A percentile compares a stretch with the other conserved stretches of the same genome.
Conservation (phyloP, 192 early-diverging fungal genomes). For the Coemansia sp. region DNA sequence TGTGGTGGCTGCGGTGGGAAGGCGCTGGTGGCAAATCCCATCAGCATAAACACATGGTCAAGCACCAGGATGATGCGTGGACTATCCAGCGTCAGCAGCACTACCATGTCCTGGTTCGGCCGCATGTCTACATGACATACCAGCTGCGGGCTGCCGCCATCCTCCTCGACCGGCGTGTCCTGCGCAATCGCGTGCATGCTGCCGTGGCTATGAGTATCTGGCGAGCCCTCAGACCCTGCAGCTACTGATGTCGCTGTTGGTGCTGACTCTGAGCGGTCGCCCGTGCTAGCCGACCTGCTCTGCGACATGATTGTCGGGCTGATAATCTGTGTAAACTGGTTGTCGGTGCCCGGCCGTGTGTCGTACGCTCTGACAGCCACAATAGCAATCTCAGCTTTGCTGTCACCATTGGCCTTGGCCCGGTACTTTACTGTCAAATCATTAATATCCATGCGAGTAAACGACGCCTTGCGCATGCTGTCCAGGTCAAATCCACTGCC, state of each 20-base stretch:
- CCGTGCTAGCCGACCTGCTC: not conserved
- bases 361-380: slow-evolving; percentile 76
- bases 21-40: slow-evolving; percentile 73
- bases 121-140: slow-evolving; percentile 54
- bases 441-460: slow-evolving; percentile 56
- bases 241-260: not conserved
- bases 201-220: slow-evolving; percentile 4
- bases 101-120: slow-evolving; percentile 54
- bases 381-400: slow-evolving; percentile 70
- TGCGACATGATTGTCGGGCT: slow-evolving; percentile 27
- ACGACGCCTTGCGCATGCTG: slow-evolving; percentile 54
- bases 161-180: slow-evolving; percentile 43
- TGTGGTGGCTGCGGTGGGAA: slow-evolving; percentile 32
- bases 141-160: slow-evolving; percentile 41
- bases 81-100: slow-evolving; percentile 74
- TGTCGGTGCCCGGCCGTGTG: slow-evolving; percentile 71
- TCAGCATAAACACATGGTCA: slow-evolving; percentile 81
- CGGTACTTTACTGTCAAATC: slow-evolving; percentile 57
- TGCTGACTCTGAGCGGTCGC: not conserved
- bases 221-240: not conserved
- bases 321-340: slow-evolving; percentile 84
- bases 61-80: slow-evolving; percentile 83
- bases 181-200: slow-evolving; percentile 52
- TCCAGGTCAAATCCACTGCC: slow-evolving; percentile 59
- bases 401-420: slow-evolving; percentile 60